Base-by-base conservation (phyloP, 225 moss, liverwort and hornwort species). In the Sphagnum contortum region DNA sequence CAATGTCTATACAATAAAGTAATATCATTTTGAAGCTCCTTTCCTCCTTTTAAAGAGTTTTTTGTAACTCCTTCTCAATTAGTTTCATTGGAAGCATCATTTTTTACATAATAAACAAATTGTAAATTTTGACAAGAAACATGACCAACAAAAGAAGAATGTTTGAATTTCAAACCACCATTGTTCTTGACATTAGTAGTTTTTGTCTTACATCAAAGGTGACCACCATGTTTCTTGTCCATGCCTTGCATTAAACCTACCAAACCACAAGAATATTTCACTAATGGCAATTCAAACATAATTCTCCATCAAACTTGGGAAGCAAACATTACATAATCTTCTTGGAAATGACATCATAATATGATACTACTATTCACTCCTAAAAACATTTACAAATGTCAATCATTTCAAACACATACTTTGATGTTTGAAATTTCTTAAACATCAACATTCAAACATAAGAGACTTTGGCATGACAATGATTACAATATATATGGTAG, bases 191-290 rank as follows among this genome's bases (percentile, higher is more conserved):
- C 50, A 2, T 64, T 64, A 2, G 50, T 50, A n/a, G 50, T 64
- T 64, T 64, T 64, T 48, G 4, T 52, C 6, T 51, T 64, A 9
- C 64, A 64, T 5, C 62, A 62, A 3, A n/a, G 4, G 12, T 62
- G 62, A n/a, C 44, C 62, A 62, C 48, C 62, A 49, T 62, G 4
- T n/a, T 62, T 62, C 48, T 49, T 48, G 47, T 62, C 62, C 62
- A 62, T 62, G 4, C 62, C 62, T 4, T 8, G 9, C 62, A 62
- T 48, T 3, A 62, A 4, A 4, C 62, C 62, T 6, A 12, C 62
- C 47, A 62, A 4, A 3, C 59, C 59, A 4, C 59, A 13, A 44
- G 4, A 11, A 11, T 12, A 9, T 57, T 6, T 57, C 12, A n/a
- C 12, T 5, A n/a, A n/a, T 9, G 57, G 13, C 9, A 57, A n/a